These are phyloP conservation scores for Cyclospora cayetanensis DNA, from an alignment of 169 alveolate species.

Conservation along the genomic window DNA sequence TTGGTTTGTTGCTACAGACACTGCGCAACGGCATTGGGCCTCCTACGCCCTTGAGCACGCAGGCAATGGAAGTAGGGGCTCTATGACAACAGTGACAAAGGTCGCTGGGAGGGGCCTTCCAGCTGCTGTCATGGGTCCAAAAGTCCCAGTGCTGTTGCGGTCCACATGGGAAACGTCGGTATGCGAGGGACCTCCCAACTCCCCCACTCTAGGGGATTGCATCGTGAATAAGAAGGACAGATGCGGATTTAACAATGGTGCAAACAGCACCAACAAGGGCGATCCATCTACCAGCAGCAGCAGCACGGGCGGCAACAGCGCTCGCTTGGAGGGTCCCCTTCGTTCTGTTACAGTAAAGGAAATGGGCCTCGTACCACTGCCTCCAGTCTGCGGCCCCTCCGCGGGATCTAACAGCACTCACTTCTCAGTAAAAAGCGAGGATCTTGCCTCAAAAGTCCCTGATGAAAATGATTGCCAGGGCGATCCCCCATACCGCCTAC, in stretches of 20 bases:
- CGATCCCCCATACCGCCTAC: background rate
- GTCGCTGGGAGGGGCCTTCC: background rate
- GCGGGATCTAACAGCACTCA: background rate
- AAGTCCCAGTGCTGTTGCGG: constrained; percentile 23
- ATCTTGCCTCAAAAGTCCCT: background rate
- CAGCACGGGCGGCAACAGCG: background rate
- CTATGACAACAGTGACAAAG: background rate
- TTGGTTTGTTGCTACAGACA: background rate
- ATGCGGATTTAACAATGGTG: background rate
- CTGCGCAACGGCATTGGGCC: constrained; percentile 35
- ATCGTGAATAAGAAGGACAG: background rate
- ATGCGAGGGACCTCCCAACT: background rate
- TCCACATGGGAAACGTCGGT: constrained; percentile 30
- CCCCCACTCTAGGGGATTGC: background rate
- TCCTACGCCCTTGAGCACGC: background rate
- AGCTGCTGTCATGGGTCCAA: background rate
- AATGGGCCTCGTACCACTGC: background rate
- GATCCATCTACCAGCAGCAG: background rate
- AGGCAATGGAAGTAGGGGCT: background rate
- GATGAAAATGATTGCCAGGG: background rate
- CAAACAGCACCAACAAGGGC: background rate
- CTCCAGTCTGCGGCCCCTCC: too few species aligned
- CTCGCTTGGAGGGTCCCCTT: background rate
- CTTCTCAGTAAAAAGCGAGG: background rate
- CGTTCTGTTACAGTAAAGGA: background rate